These are phyloP conservation scores for Neurospora intermedia DNA, from an alignment of 495 filamentous ascomycete species.

Conservation along the genomic window DNA sequence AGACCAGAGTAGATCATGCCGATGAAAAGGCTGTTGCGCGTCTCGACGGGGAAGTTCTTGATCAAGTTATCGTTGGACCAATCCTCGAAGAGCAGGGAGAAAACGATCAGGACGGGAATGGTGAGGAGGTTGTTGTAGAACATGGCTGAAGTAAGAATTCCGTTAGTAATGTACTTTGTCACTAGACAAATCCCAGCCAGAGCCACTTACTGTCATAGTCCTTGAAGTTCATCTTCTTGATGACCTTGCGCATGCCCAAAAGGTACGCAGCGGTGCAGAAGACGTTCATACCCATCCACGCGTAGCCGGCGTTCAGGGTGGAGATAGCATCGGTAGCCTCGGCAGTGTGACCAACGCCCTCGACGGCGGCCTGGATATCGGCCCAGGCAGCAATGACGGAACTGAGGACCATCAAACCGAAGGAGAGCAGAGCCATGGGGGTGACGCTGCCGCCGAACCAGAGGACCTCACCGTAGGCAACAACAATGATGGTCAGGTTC, in stretches of 20 bases:
- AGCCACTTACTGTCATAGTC: constrained; percentile 87
- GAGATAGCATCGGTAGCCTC: constrained; percentile 68
- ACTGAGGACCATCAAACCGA: constrained; percentile 94
- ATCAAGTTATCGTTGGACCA: constrained; percentile 80
- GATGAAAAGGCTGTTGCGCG: constrained; percentile 62
- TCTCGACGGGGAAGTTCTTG: constrained; percentile 74
- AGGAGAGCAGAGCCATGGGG: constrained; percentile 80
- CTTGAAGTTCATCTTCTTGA: constrained; percentile 99
- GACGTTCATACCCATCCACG: constrained; percentile 98
- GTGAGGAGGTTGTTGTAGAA: constrained; percentile 99
- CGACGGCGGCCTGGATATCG: constrained; percentile 82
- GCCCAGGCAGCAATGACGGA: constrained; percentile 96
- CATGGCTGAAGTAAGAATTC: constrained; percentile 56
- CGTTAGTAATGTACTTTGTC: constrained; percentile 4
- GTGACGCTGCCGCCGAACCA: constrained; percentile 98
- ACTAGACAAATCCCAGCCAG: background rate
- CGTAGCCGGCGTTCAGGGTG: constrained; percentile 89
- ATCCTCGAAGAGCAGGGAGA: constrained; percentile 77
- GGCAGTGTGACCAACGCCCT: constrained; percentile 41
- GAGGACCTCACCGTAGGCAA: constrained; percentile 95
- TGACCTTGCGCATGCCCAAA: constrained; percentile 92
- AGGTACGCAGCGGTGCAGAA: constrained; percentile 88
- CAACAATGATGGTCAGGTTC: constrained; percentile 97
- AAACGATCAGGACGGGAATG: constrained; percentile 79
- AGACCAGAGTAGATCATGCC: constrained; percentile 94